Conservation (phyloP, 164 flowering plant genomes). For the Houttuynia cordata region DNA sequence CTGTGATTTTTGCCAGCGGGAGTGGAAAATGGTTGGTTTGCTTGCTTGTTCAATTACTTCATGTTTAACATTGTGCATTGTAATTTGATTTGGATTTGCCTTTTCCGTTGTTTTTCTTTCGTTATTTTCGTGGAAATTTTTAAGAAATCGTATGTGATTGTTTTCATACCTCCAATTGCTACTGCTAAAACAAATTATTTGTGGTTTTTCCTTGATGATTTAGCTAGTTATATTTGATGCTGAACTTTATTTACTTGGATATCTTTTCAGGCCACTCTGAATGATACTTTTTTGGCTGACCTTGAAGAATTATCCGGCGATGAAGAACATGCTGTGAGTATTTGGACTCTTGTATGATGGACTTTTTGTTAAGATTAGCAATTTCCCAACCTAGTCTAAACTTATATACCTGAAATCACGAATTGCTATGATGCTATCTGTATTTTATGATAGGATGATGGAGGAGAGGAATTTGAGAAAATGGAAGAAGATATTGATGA, state of each 20-base stretch:
- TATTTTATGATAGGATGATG: conserved; percentile 55
- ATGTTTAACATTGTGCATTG: too few relatives aligned
- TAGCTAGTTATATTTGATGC: background rate
- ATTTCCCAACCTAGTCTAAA: background rate
- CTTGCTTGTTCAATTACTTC: too few relatives aligned
- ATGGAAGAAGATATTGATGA: conserved; percentile 86
- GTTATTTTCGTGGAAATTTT: too few relatives aligned
- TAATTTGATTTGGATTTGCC: too few relatives aligned
- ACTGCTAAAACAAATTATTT: too few relatives aligned
- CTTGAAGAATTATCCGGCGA: conserved; percentile 89
- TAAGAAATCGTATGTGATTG: too few relatives aligned
- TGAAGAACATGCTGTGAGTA: conserved; percentile 42
- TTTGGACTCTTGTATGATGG: background rate
- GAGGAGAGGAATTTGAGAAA: conserved; percentile 33
- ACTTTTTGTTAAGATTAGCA: too few relatives aligned
- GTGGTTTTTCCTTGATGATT: too few relatives aligned
- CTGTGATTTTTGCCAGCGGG: too few relatives aligned
- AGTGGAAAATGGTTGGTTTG: too few relatives aligned
- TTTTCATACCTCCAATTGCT: too few relatives aligned
- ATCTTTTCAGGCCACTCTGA: conserved; percentile 65
- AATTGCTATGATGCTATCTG: background rate
- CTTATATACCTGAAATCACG: background rate
- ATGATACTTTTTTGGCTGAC: conserved; percentile 89
- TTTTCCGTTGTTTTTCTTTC: too few relatives aligned
- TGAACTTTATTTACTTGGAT: background rate